Evolutionary conservation across 2,329 filamentous ascomycete genomes (phyloP), one percentile per base, ranked within the genome.

Genomic region (Pseudogymnoascus sp.): DNA sequence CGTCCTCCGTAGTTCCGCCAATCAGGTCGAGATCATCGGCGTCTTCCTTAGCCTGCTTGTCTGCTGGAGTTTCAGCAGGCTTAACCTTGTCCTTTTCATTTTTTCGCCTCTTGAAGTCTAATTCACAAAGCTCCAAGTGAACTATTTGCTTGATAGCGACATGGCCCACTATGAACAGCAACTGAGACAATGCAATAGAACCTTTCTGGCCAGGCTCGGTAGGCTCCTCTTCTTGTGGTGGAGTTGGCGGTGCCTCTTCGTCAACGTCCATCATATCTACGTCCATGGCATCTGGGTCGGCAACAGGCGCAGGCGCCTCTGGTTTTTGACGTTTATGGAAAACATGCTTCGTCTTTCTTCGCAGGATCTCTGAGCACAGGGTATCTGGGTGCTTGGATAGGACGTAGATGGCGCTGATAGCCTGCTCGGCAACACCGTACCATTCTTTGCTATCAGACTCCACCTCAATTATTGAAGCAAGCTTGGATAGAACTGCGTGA

Each of bases 71-170:
- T 35, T 76, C 77, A 66, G 75, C 69, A n/a, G 73, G 66, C 60
- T 76, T 77, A 63, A 78, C 81, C 78, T 91, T 92, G 71, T 94
- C 90, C 69, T 92, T 91, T 64, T 94, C 91, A 41, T 90, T 88
- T 79, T 99, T 99, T 67, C 93, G 85, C 61, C 93, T 89, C 79
- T 99, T 99, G 76, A 99, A 99, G 75, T 99, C 94, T 59, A 94
- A 85, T 72, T 99, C 94, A 73, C 92, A 96, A n/a, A 97, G 82
- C 70, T 99, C 94, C 9, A 99, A 84, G 73, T 99, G 94, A 0
- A 99, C 95, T 69, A 99, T 99, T 73, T 99, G 95, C 77, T 99
- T 99, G 72, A 99, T 94, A 12, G 94, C 94, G 58, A 97, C 90
- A 71, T 99, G 94, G 0, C 94, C 94, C 30, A 97, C 93, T 36